Base-by-base conservation (phyloP, 352 stramenopile species). In the Plasmopara muralis region DNA sequence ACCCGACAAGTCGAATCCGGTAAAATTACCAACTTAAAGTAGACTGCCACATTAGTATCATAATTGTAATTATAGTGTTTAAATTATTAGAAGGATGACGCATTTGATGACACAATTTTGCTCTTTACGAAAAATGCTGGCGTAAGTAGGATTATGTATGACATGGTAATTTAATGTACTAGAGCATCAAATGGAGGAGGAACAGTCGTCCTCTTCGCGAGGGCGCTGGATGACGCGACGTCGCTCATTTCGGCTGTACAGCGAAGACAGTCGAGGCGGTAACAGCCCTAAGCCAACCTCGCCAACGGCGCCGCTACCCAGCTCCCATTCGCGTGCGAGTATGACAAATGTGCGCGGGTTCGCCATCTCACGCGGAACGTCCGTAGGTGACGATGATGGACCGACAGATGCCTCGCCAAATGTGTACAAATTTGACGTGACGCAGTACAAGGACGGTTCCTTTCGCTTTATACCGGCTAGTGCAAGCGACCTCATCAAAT, bases 351-450 rank as follows among this genome's bases (percentile, higher is more conserved):
- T 60, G 16, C 52, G 45, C 10, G 52, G 64, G 40, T 48, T 62
- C 25, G 60, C 58, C 45, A 60, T 64, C 50, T 72, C 60, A 5
- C 60, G 59, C 13, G 62, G 56, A 28, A 72, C 58, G 50, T 74
- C 57, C 34, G 43, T 72, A 46, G 49, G 57, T 16, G 70, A 75
- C 53, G 68, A 75, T 28, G 56, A 73, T 16, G 41, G 57, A 30
- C 47, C 48, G n/a, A 40, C 20, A 6, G 47, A 42, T 16, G 8
- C 43, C 1, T 71, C 66, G 18, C 54, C 57, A 25, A 66, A 64
- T 33, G 78, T 93, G 45, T 86, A 88, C 72, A 85, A 85, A 47
- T 91, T 91, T 53, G 78, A 93, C 62, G 66, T 90, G 40, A 47
- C 50, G 48, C 78, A 81, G 47, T 93, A 90, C 64, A 84, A 85